phyloP scores from a whole-genome alignment of 257 asterid species.

The Ligustrum vulgare region DNA sequence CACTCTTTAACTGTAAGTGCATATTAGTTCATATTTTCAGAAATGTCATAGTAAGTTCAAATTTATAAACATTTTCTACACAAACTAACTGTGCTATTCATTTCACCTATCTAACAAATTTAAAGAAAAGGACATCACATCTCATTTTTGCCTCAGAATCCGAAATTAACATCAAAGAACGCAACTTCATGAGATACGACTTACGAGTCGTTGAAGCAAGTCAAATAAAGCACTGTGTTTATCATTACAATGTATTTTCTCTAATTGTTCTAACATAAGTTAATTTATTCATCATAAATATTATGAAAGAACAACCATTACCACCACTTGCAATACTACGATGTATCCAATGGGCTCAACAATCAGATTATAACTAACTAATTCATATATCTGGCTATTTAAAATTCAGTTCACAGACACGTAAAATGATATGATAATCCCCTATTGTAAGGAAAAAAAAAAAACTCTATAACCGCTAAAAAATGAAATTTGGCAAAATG shows the following conservation, averaged over 20 bases:
- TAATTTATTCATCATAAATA: neutral
- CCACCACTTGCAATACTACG: neutral
- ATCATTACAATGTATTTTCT: neutral
- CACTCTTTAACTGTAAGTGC: neutral
- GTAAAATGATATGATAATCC: neutral
- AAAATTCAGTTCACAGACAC: neutral
- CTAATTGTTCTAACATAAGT: neutral
- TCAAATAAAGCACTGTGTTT: neutral
- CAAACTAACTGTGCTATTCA: neutral
- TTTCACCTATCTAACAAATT: conserved; percentile 10
- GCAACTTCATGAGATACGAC: conserved; percentile 14
- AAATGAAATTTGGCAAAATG: neutral
- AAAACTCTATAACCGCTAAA: neutral
- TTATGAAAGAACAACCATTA: neutral
- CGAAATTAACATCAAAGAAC: conserved; percentile 18
- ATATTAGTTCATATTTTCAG: conserved; percentile 1
- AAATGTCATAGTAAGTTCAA: neutral
- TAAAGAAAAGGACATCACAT: neutral
- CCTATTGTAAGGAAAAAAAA: neutral
- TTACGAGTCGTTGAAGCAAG: neutral
- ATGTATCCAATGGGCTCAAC: conserved; percentile 5
- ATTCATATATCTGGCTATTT: neutral
- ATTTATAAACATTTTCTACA: neutral
- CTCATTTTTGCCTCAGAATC: neutral
- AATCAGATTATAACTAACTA: neutral